phyloP scores from a whole-genome alignment of 257 asterid species.

The Voacanga thouarsii region DNA sequence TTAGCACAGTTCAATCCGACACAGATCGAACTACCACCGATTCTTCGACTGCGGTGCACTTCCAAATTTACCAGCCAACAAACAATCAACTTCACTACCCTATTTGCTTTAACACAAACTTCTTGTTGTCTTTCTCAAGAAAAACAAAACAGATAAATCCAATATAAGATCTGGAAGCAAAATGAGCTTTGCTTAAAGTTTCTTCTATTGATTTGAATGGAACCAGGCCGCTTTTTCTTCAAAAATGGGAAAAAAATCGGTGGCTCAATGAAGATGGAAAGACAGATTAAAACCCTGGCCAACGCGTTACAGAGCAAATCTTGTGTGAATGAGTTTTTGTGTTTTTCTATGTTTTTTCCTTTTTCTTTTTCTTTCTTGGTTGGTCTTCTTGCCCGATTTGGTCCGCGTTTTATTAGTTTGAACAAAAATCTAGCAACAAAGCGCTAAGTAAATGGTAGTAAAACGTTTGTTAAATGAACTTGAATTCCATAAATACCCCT shows the following conservation, averaged over 20 bases:
- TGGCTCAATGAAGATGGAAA: slow-evolving; percentile 19
- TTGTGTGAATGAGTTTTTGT: neutral
- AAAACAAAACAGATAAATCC: slow-evolving; percentile 8
- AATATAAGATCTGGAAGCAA: slow-evolving; percentile 46
- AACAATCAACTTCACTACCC: slow-evolving; percentile 26
- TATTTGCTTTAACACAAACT: slow-evolving; percentile 15
- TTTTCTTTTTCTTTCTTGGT: slow-evolving; percentile 13
- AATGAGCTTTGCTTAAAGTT: slow-evolving; percentile 24
- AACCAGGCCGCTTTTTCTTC: slow-evolving; percentile 33
- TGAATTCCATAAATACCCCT: slow-evolving; percentile 47
- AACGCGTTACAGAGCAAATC: slow-evolving; percentile 16
- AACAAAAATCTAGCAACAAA: slow-evolving; percentile 13
- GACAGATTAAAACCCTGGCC: slow-evolving; percentile 22
- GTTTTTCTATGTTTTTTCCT: slow-evolving; percentile 4
- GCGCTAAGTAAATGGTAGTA: neutral
- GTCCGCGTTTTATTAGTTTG: slow-evolving; percentile 34
- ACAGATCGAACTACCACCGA: slow-evolving; percentile 10
- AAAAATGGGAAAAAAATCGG: slow-evolving; percentile 23
- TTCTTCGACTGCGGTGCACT: slow-evolving; percentile 17
- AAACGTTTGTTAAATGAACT: slow-evolving; percentile 21
- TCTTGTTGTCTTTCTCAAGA: neutral
- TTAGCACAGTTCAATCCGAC: neutral
- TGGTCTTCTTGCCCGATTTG: slow-evolving; percentile 46
- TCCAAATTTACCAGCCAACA: neutral
- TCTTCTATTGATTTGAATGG: neutral